Evolutionary conservation across 1,284 basidiomycete species (phyloP).

Genomic region (Heimioporus punctisporus): DNA sequence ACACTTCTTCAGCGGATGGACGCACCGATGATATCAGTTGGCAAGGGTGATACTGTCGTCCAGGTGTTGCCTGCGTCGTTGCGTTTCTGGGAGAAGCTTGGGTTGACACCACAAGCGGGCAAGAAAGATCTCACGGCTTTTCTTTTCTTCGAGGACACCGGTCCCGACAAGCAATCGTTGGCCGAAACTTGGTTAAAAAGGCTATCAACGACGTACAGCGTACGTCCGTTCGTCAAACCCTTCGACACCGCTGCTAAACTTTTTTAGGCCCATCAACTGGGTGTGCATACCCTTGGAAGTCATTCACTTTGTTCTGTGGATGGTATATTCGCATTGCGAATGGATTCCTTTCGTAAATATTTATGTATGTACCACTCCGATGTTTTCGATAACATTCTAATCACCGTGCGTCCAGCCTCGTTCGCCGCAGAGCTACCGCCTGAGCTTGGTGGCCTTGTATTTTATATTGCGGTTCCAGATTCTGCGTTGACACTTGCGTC

Average conservation of each 20-base stretch:
- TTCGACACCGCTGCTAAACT: slow-evolving; percentile 8
- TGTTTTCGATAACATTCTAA: slow-evolving; percentile 6
- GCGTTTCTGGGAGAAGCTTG: slow-evolving; percentile 84
- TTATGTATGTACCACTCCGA: slow-evolving; percentile 44
- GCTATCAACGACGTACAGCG: slow-evolving; percentile 57
- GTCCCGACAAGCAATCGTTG: slow-evolving; percentile 43
- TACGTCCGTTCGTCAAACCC: slow-evolving; percentile 35
- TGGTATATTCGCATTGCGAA: slow-evolving; percentile 62
- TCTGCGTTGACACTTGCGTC: slow-evolving; percentile 59
- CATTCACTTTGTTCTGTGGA: slow-evolving; percentile 45
- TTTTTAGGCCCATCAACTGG: slow-evolving; percentile 62
- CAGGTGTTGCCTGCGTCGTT: slow-evolving; percentile 68
- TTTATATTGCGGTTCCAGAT: slow-evolving; percentile 71
- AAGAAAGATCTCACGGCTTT: slow-evolving; percentile 69
- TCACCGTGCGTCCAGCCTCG: slow-evolving; percentile 38
- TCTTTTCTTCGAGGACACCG: slow-evolving; percentile 66
- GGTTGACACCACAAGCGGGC: slow-evolving; percentile 69
- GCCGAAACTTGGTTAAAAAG: slow-evolving; percentile 61
- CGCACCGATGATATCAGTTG: slow-evolving; percentile 59
- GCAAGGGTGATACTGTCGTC: slow-evolving; percentile 63
- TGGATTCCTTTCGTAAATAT: slow-evolving; percentile 67
- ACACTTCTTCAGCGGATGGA: slow-evolving; percentile 43
- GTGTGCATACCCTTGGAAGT: slow-evolving; percentile 53
- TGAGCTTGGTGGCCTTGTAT: slow-evolving; percentile 47
- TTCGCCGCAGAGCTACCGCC: slow-evolving; percentile 50